Percentiles rank a stretch among this genome's conserved stretches.
phyloP scores from a whole-genome alignment of 257 asterid species.

The Nicotiana attenuata region DNA sequence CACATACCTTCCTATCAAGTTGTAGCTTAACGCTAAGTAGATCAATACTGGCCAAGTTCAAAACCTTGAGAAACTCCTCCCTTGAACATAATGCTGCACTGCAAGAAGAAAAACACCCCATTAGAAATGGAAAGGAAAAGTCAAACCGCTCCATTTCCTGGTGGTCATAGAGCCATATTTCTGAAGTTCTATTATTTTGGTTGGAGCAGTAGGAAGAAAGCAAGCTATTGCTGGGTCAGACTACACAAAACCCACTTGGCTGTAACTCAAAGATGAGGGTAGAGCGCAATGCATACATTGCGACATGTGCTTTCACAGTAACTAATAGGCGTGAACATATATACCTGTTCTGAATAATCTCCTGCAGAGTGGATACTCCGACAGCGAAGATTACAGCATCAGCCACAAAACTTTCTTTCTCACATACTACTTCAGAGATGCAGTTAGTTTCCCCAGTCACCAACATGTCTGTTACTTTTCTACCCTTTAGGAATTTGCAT shows the following conservation, averaged over 20 bases:
- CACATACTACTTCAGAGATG: constrained; percentile 46
- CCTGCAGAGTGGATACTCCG: constrained; percentile 57
- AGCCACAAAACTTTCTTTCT: constrained; percentile 50
- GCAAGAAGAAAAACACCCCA: neutral
- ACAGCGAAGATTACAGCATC: constrained; percentile 51
- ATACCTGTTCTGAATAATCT: constrained; percentile 47
- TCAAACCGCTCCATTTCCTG: neutral
- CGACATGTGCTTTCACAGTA: neutral
- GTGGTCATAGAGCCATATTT: neutral
- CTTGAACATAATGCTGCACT: constrained; percentile 59
- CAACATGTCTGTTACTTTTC: constrained; percentile 45
- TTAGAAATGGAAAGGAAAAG: neutral
- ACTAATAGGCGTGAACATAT: neutral
- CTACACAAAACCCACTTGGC: neutral
- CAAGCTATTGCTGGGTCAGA: neutral
- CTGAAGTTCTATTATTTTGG: neutral
- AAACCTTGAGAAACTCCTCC: constrained; percentile 54
- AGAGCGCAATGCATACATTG: neutral
- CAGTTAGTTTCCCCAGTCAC: constrained; percentile 44
- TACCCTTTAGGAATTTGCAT: constrained; percentile 49
- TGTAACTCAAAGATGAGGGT: neutral
- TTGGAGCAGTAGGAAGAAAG: neutral
- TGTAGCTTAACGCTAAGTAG: constrained; percentile 55
- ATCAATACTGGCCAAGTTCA: constrained; percentile 51
- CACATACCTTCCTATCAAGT: constrained; percentile 46